These are phyloP conservation scores for Globisporangium nagaii DNA, from an alignment of 352 stramenopile genomes.

Conservation along the genomic window DNA sequence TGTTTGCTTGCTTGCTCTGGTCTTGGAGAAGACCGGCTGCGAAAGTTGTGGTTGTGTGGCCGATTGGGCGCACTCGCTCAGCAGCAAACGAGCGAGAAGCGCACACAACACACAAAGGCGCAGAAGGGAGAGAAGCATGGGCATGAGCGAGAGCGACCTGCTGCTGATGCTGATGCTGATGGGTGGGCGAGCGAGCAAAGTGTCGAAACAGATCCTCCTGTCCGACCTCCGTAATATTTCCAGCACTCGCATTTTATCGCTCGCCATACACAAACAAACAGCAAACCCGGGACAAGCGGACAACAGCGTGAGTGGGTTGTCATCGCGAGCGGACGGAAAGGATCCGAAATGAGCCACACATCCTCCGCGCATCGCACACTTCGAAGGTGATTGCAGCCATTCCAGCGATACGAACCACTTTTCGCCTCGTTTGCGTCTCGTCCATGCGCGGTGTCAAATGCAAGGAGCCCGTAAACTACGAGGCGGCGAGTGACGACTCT, in stretches of 20 bases:
- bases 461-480: no score
- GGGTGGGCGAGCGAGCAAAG: not conserved
- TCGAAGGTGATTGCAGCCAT: not conserved
- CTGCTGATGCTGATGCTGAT: not conserved
- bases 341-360: not conserved
- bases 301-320: not conserved
- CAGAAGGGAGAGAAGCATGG: not conserved
- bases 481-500: no score
- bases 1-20: not conserved
- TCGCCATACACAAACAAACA: not conserved
- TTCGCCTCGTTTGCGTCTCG: not conserved
- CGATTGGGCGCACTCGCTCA: not conserved
- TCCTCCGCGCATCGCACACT: not conserved
- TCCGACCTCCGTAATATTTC: not conserved
- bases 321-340: not conserved
- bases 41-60: not conserved
- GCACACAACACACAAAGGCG: conserved; percentile 1
- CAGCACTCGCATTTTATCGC: not conserved
- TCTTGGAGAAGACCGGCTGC: not conserved
- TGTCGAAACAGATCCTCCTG: not conserved
- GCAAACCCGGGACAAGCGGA: no score
- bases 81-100: not conserved
- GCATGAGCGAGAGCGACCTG: not conserved
- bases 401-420: not conserved
- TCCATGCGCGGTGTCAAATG: not conserved